phyloP scores from a whole-genome alignment of 2,329 filamentous ascomycete genomes.

The Talaromyces marneffei region DNA sequence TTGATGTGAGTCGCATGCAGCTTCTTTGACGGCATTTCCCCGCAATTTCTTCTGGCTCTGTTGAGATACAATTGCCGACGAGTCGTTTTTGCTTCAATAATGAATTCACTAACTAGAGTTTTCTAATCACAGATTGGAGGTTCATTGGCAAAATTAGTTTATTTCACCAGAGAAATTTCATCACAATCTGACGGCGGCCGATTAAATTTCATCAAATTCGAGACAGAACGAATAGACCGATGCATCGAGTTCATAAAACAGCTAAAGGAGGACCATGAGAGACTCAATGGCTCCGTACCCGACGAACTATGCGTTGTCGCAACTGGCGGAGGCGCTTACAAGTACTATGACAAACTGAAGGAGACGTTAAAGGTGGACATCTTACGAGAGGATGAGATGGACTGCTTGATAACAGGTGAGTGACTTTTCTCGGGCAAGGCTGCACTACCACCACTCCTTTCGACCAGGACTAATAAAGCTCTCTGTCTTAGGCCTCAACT shows the following conservation, averaged over 20 bases:
- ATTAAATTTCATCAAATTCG: conserved; percentile 91
- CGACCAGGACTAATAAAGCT: neutral
- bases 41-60: conserved; percentile 22
- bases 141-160: conserved; percentile 91
- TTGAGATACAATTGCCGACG: neutral
- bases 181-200: conserved; percentile 77
- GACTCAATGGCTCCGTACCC: conserved; percentile 62
- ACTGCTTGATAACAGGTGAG: conserved; percentile 86
- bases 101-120: neutral
- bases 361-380: conserved; percentile 82
- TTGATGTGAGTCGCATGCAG: conserved; percentile 65
- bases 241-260: conserved; percentile 88
- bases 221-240: conserved; percentile 88
- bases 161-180: conserved; percentile 84
- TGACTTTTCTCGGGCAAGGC: neutral
- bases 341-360: conserved; percentile 89
- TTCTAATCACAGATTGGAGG: conserved; percentile 68
- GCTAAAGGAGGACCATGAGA: conserved; percentile 74
- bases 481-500: conserved; percentile 71
- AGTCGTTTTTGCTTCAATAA: neutral
- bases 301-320: conserved; percentile 86
- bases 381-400: conserved; percentile 93
- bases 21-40: conserved; percentile 22
- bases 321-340: conserved; percentile 91
- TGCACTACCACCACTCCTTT: neutral